phyloP scores from a whole-genome alignment of 1,284 basidiomycete genomes.

The Tylopilus sp. region DNA sequence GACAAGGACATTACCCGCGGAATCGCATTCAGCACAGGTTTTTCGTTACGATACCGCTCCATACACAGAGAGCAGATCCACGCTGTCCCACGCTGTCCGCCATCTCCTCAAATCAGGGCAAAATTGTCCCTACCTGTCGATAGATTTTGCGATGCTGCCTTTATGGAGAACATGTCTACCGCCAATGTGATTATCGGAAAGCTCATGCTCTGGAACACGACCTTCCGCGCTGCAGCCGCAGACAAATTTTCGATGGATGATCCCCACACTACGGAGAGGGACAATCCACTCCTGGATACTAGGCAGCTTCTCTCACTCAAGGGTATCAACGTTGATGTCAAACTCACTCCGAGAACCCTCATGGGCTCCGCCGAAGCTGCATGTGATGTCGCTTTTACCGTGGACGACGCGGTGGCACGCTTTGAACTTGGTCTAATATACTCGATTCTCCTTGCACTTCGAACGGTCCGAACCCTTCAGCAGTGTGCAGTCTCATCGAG shows the following conservation, averaged over 20 bases:
- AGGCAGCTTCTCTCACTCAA: constrained; percentile 51
- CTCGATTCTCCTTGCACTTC: constrained; percentile 63
- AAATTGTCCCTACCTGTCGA: constrained; percentile 59
- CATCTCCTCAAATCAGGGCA: constrained; percentile 45
- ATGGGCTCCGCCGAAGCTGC: constrained; percentile 10
- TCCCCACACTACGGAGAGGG: constrained; percentile 50
- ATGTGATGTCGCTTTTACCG: constrained; percentile 22
- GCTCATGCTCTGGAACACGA: constrained; percentile 45
- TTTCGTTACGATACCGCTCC: constrained; percentile 61
- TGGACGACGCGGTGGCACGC: constrained; percentile 41
- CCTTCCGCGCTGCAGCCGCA: constrained; percentile 55
- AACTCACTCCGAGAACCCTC: constrained; percentile 29
- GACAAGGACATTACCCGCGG: constrained; percentile 68
- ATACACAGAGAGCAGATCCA: constrained; percentile 47
- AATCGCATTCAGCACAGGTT: constrained; percentile 57
- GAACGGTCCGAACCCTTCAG: constrained; percentile 48
- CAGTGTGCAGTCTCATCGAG: constrained; percentile 30
- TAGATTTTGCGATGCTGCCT: constrained; percentile 53
- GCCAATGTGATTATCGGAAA: constrained; percentile 40
- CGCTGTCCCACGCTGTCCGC: constrained; percentile 39
- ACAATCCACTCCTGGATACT: constrained; percentile 40
- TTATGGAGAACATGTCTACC: constrained; percentile 42
- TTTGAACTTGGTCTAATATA: constrained; percentile 74
- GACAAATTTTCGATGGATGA: constrained; percentile 64
- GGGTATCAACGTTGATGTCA: constrained; percentile 37